Base-by-base conservation (phyloP, 805 yeast species). In the Hanseniaspora nectarophila region DNA sequence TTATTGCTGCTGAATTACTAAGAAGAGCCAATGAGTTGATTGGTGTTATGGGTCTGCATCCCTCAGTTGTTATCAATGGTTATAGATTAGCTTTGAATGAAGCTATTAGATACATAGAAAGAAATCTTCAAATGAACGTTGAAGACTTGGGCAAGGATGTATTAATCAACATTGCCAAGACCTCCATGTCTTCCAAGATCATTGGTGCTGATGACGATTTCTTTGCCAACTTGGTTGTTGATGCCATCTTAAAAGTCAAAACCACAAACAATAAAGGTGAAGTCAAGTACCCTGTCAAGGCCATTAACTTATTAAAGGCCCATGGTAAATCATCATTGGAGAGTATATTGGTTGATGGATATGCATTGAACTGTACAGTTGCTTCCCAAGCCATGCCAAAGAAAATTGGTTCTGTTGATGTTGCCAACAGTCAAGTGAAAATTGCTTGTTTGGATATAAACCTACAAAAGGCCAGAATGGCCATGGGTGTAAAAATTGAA, bases 351-450 rank as follows among this genome's bases (percentile, higher is more conserved):
- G 86, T 94, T 33, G 75, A 86, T 62, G 99, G 99, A 23, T 92
- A 94, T 65, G 98, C 98, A 0, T 73, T 92, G 57, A 92, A 92
- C 71, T 89, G 97, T 72, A 90, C 97, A 0, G 85, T 92, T 54
- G 98, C 97, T 1, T 85, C 95, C 13, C 97, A 90, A 69, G 97
- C 97, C 16, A 94, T 92, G 97, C 74, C 79, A 56, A 86, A 83
- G 61, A 72, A 75, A 48, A 71, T 88, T 44, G 67, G 69, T 12
- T 72, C 61, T 9, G 32, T 31, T 12, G 51, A 52, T 18, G 53
- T 63, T 55, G 57, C 55, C 35, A 67, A 65, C 31, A 67, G 67
- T 42, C 67, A 75, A 58, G 94, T 95, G 45, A 81, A 80, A 60
- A 85, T 88, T 59, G 97, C 97, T 2, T 80, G 87, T 58, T 73